A percentile compares a stretch with the other conserved stretches of the same genome.
Evolutionary conservation across 2,329 filamentous ascomycete genomes (phyloP).

Genomic region (Aspergillus versicolor): DNA sequence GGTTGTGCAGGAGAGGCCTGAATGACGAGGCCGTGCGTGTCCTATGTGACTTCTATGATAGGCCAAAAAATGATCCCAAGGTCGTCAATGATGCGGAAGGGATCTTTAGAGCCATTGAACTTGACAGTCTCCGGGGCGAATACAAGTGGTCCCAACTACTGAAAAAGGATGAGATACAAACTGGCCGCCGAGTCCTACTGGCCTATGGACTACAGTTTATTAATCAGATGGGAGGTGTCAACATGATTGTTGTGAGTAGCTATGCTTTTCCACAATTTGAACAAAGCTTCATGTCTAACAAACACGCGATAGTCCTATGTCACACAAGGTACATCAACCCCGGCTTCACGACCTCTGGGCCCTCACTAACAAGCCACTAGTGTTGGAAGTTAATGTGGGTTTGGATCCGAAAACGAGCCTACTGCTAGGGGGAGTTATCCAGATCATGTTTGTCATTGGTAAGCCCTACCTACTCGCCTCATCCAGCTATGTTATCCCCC

Average conservation of each 20-base stretch:
- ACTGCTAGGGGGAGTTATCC: slow-evolving; percentile 47
- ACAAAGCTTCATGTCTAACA: neutral
- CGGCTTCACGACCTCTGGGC: neutral
- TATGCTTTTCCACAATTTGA: neutral
- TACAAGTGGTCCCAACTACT: slow-evolving; percentile 45
- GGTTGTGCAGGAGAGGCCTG: slow-evolving; percentile 45
- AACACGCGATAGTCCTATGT: slow-evolving; percentile 22
- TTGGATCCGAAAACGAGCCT: slow-evolving; percentile 45
- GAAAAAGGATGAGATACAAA: slow-evolving; percentile 45
- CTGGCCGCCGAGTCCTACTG: slow-evolving; percentile 46
- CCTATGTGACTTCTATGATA: slow-evolving; percentile 29
- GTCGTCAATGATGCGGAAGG: slow-evolving; percentile 33
- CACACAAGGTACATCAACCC: slow-evolving; percentile 19
- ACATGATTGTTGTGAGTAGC: slow-evolving; percentile 44
- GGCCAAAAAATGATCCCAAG: slow-evolving; percentile 21
- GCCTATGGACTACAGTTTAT: slow-evolving; percentile 51
- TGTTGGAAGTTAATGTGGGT: slow-evolving; percentile 49
- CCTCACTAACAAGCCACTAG: slow-evolving; percentile 17
- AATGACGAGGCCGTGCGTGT: slow-evolving; percentile 31
- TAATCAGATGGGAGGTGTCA: slow-evolving; percentile 53
- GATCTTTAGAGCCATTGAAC: slow-evolving; percentile 47
- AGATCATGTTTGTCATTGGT: slow-evolving; percentile 32
- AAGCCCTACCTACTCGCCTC: neutral
- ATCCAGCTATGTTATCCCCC: neutral
- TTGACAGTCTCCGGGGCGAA: slow-evolving; percentile 36